Conservation (phyloP, 179 eudicot species). For the Sideroxylon spinosum region DNA sequence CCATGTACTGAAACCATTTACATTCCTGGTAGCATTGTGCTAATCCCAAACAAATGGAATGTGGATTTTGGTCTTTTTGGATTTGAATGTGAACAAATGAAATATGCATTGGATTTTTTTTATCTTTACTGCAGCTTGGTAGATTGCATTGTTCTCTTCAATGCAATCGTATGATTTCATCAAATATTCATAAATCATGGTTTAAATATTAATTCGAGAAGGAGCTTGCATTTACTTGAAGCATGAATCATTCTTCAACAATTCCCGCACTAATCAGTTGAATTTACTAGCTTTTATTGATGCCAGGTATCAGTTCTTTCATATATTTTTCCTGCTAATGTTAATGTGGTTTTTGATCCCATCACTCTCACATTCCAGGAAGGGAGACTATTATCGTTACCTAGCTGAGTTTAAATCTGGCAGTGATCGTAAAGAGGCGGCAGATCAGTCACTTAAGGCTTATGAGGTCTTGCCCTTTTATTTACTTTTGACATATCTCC, state of each 20-base stretch:
- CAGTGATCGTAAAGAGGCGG: conserved; percentile 30
- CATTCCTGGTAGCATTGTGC: not conserved
- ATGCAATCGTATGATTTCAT: not conserved
- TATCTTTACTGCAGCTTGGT: not conserved
- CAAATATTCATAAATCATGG: not conserved
- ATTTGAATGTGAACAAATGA: too few relatives aligned
- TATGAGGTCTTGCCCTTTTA: conserved; percentile 18
- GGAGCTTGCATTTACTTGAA: not conserved
- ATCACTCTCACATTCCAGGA: conserved; percentile 18
- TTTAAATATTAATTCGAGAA: not conserved
- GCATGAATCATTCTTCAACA: not conserved
- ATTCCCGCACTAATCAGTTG: not conserved
- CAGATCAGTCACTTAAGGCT: conserved; percentile 27
- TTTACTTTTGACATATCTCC: not conserved
- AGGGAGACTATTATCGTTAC: conserved; percentile 34
- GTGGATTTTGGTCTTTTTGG: too few relatives aligned
- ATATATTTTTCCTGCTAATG: not conserved
- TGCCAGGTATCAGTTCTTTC: not conserved
- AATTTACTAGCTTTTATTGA: not conserved
- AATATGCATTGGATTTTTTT: not conserved
- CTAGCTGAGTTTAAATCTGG: conserved; percentile 29
- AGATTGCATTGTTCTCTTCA: not conserved
- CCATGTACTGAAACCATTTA: too few relatives aligned
- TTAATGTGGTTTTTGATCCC: conserved; percentile 2
- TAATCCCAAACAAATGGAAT: not conserved